A percentile compares a stretch with the other conserved stretches of the same genome.
Conservation (phyloP, 2,329 filamentous ascomycete genomes). For the Rhynchosporium graminicola region DNA sequence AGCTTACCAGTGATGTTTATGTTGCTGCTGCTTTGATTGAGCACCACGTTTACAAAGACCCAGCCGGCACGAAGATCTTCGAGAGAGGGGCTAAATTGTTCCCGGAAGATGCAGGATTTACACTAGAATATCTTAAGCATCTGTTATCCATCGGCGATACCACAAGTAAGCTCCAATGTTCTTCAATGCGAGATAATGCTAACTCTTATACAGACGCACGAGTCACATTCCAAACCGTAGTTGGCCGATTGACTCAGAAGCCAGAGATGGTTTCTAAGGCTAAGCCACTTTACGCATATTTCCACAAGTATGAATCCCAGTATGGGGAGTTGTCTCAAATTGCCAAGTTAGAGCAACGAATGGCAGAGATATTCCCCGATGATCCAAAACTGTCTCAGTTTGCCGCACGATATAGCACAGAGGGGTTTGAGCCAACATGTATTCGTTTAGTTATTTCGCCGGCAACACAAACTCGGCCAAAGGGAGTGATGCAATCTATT, state of each 20-base stretch:
- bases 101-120: constrained; percentile 89
- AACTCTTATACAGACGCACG: constrained; percentile 68
- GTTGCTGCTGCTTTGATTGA: constrained; percentile 91
- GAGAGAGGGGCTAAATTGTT: constrained; percentile 92
- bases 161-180: constrained; percentile 67
- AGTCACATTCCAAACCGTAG: constrained; percentile 93
- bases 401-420: constrained; percentile 69
- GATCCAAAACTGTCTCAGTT: constrained; percentile 79
- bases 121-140: constrained; percentile 94
- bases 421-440: constrained; percentile 77
- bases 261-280: constrained; percentile 73
- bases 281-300: constrained; percentile 84
- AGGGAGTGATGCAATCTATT: constrained; percentile 54
- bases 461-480: constrained; percentile 72
- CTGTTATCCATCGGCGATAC: constrained; percentile 89
- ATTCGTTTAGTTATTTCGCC: constrained; percentile 85
- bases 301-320: constrained; percentile 92
- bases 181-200: constrained; percentile 17
- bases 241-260: constrained; percentile 77
- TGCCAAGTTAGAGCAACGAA: constrained; percentile 84
- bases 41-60: constrained; percentile 93
- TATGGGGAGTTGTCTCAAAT: constrained; percentile 93
- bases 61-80: constrained; percentile 90
- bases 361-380: constrained; percentile 90
- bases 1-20: constrained; percentile 92